A percentile compares a stretch with the other conserved stretches of the same genome.
Conservation (phyloP, 139 green algal genomes). For the Tetradesmus lagerheimii region DNA sequence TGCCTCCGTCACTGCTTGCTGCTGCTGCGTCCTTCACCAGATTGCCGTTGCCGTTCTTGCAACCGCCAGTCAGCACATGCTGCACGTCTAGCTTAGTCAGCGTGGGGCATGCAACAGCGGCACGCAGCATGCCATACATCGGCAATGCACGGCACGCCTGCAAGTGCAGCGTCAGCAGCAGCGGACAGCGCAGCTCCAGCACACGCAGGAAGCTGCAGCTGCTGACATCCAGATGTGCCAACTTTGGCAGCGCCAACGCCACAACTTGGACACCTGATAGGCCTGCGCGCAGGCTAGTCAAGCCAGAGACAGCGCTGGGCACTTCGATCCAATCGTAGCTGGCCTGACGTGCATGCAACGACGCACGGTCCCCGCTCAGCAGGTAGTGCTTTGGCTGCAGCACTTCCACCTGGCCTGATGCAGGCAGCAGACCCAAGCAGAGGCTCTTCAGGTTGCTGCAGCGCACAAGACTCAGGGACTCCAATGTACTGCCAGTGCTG, state of each 20-base stretch:
- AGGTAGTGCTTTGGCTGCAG: slow-evolving; percentile 3
- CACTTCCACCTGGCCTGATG: background rate
- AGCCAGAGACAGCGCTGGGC: slow-evolving; percentile 33
- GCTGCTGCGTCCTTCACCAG: background rate
- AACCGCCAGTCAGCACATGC: slow-evolving; percentile 33
- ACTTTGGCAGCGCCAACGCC: slow-evolving; percentile 58
- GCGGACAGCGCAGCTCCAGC: slow-evolving; percentile 70
- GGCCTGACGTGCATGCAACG: background rate
- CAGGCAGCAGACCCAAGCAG: slow-evolving; percentile 61
- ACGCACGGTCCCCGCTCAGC: background rate
- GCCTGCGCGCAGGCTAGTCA: slow-evolving; percentile 55
- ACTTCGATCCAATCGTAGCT: slow-evolving; percentile 25
- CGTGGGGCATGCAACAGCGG: background rate
- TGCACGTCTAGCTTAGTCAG: slow-evolving; percentile 58
- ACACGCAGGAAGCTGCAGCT: slow-evolving; percentile 56
- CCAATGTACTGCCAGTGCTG: slow-evolving; percentile 46
- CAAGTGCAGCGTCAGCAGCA: slow-evolving; percentile 56
- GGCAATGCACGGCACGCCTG: slow-evolving; percentile 58
- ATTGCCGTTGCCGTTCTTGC: background rate
- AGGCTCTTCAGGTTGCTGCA: slow-evolving; percentile 58
- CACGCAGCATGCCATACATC: background rate
- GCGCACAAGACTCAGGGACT: slow-evolving; percentile 62
- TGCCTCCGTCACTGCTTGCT: background rate
- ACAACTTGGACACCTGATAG: slow-evolving; percentile 60
- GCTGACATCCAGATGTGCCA: slow-evolving; percentile 67